A percentile compares a stretch with the other conserved stretches of the same genome.
These are phyloP conservation scores for Lonicera japonica DNA, from an alignment of 129 eudicot species.

Conservation along the genomic window DNA sequence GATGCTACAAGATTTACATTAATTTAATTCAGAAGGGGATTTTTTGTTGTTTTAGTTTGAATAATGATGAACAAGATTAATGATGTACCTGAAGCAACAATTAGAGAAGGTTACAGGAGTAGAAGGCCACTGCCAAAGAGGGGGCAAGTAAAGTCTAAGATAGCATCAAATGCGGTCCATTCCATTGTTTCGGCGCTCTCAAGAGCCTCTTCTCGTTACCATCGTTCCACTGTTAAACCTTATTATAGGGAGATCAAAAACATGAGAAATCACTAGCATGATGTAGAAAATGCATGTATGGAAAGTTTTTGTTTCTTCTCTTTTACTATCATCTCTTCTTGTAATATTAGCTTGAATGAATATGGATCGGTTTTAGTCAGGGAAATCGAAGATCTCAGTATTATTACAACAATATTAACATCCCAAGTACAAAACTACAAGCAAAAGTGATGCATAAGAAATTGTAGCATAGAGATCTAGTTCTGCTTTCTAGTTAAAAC, in stretches of 20 bases:
- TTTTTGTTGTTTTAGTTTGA: too few species aligned
- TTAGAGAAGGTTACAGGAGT: slow-evolving; percentile 2
- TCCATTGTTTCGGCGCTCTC: slow-evolving; percentile 34
- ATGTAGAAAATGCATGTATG: not conserved
- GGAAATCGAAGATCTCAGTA: not conserved
- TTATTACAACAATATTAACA: too few species aligned
- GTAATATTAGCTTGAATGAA: not conserved
- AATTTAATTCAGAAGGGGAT: too few species aligned
- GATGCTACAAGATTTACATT: too few species aligned
- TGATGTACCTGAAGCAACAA: slow-evolving; percentile 3
- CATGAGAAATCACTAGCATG: not conserved
- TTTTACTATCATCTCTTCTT: not conserved
- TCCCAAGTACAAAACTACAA: too few species aligned
- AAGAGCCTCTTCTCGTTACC: slow-evolving; percentile 18
- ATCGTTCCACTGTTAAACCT: slow-evolving; percentile 4
- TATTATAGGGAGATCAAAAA: slow-evolving; percentile 5
- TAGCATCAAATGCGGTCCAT: slow-evolving; percentile 53
- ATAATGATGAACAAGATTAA: slow-evolving; percentile 11
- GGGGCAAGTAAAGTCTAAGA: slow-evolving; percentile 51
- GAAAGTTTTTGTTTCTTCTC: not conserved
- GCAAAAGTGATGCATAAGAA: too few species aligned
- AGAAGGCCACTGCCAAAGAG: slow-evolving; percentile 46
- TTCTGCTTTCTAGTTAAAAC: too few species aligned
- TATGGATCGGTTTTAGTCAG: slow-evolving; percentile 1
- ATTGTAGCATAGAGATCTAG: too few species aligned